A percentile compares a stretch with the other conserved stretches of the same genome.
phyloP scores from a whole-genome alignment of 2,329 filamentous ascomycete species.

The Aspergillus pseudonomiae region DNA sequence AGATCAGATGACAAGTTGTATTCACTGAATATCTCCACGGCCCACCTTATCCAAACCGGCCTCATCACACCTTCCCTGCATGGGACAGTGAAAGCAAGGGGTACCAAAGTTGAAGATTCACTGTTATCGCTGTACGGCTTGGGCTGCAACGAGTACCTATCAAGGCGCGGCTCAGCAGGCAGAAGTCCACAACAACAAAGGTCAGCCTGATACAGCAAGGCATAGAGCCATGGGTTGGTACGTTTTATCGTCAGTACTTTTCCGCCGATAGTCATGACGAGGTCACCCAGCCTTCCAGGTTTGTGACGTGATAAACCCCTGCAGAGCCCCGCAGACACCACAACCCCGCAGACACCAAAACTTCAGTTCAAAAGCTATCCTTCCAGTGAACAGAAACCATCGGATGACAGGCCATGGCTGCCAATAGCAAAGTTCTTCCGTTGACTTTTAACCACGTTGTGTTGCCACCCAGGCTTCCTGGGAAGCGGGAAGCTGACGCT shows the following conservation, averaged over 20 bases:
- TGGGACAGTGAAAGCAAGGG: background rate
- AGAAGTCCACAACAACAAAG: too few species aligned
- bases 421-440: background rate
- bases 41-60: too few species aligned
- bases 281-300: background rate
- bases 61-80: background rate
- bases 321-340: background rate
- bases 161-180: background rate
- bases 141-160: background rate
- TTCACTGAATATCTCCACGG: too few species aligned
- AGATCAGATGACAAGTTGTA: too few species aligned
- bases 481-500: background rate
- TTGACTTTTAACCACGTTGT: background rate
- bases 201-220: background rate
- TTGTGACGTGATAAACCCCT: background rate
- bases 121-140: background rate
- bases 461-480: background rate
- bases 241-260: background rate
- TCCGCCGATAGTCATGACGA: background rate
- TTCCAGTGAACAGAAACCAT: background rate
- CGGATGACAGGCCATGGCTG: background rate
- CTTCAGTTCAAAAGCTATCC: too few species aligned
- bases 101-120: background rate
- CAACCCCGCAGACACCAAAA: background rate
- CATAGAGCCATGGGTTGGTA: background rate